These are phyloP conservation scores for Pseudocercospora fuligena DNA, from an alignment of 2,329 filamentous ascomycete species.

Conservation along the genomic window DNA sequence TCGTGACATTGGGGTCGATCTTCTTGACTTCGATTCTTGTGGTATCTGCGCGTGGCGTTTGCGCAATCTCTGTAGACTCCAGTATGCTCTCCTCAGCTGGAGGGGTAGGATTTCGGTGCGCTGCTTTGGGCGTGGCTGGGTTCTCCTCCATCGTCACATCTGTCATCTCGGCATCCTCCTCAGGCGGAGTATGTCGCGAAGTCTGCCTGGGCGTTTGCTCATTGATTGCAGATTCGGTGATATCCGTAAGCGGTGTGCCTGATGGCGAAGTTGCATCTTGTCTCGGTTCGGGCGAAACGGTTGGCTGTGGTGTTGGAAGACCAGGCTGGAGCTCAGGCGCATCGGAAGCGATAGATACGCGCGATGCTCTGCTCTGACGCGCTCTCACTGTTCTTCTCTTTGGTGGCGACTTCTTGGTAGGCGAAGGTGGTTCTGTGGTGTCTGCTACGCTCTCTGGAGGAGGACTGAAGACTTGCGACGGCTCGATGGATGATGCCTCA, in stretches of 20 bases:
- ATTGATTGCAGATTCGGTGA: conserved; percentile 71
- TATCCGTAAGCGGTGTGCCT: conserved; percentile 71
- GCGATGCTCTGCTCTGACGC: conserved; percentile 45
- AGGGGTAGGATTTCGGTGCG: conserved; percentile 13
- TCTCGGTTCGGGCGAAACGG: conserved; percentile 41
- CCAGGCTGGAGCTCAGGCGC: conserved; percentile 40
- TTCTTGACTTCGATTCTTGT: conserved; percentile 62
- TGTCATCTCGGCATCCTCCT: conserved; percentile 27
- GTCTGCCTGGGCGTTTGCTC: conserved; percentile 54
- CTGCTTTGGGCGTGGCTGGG: conserved; percentile 21
- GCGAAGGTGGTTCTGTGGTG: conserved; percentile 55
- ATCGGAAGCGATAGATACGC: conserved; percentile 46
- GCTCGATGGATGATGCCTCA: conserved; percentile 56
- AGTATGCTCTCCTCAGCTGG: conserved; percentile 23
- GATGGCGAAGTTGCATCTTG: conserved; percentile 43
- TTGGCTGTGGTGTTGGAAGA: conserved; percentile 57
- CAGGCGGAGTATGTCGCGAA: conserved; percentile 25
- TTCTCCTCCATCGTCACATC: conserved; percentile 29
- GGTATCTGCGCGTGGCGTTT: conserved; percentile 19
- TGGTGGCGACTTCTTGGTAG: conserved; percentile 63
- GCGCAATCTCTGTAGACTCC: conserved; percentile 27
- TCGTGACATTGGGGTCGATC: conserved; percentile 75
- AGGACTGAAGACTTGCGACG: conserved; percentile 63
- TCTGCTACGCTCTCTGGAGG: conserved; percentile 57
- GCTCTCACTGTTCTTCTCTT: conserved; percentile 65